Base-by-base conservation (phyloP, 2,329 filamentous ascomycete genomes). In the Fusarium chlamydosporum region DNA sequence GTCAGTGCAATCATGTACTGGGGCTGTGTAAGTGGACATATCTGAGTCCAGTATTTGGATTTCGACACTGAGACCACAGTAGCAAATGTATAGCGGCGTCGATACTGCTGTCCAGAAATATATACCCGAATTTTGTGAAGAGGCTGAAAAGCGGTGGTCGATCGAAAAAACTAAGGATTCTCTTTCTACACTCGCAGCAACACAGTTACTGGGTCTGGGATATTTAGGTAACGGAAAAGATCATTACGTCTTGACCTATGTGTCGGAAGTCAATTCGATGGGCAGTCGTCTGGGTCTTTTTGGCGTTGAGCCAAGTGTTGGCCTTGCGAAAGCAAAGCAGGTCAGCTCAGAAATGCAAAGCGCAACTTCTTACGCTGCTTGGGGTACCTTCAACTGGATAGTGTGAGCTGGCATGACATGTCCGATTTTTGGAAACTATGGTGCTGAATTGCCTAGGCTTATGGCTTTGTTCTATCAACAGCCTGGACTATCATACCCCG, bases 311-410 rank as follows among this genome's bases (percentile, higher is more conserved):
- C 50, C 54, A 4, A 29, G 27, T 3, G 43, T 54, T 23, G 38
- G 3, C 12, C 54, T n/a, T 38, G 68, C n/a, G 47, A 71, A n/a
- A 43, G 47, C 43, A 26, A 54, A 53, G 34, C 41, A 69, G 27
- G 29, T 59, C 11, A 15, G 41, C 23, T 23, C 38, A 2, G 61
- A 58, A n/a, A 27, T 56, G 23, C 57, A 52, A 46, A 68, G 56
- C 6, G 67, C 70, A 20, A 50, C 61, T 7, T 68, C 56, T 5
- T 71, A 74, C 33, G 61, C 76, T 3, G 71, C 76, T 9, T 78
- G 76, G 77, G 76, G 74, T 4, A 56, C 68, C 4, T 81, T 81
- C 47, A 81, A 80, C 56, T 82, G 77, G 78, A 77, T 75, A 56
- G 72, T 78, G 80, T 80, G 61, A 73, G 79, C 61, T 38, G 31